Conservation (phyloP, 768 basidiomycete species). For the Leucocoprinus birnbaumii region DNA sequence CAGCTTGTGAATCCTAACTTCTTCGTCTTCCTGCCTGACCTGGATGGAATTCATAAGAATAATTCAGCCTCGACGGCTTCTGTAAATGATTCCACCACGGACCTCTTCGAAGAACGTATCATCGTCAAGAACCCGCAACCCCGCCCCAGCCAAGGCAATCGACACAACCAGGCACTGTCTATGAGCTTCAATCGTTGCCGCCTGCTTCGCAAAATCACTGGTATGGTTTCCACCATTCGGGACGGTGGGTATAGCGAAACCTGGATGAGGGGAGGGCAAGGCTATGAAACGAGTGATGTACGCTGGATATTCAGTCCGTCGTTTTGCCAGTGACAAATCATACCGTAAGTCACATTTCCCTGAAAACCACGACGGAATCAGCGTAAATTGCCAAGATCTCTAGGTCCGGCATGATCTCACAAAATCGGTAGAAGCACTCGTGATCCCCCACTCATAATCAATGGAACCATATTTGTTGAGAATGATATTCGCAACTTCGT, state of each 20-base stretch:
- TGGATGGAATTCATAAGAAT: constrained; percentile 37
- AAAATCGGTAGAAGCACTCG: constrained; percentile 78
- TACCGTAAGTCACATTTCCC: constrained; percentile 80
- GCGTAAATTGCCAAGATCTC: not conserved
- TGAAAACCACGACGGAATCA: constrained; percentile 20
- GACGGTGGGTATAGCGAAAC: constrained; percentile 77
- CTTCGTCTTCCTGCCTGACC: constrained; percentile 40
- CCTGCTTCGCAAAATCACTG: constrained; percentile 56
- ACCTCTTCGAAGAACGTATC: constrained; percentile 60
- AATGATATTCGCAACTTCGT: constrained; percentile 61
- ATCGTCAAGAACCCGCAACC: constrained; percentile 68
- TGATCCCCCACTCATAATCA: constrained; percentile 66
- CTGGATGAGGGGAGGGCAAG: constrained; percentile 71
- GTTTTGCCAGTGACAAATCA: not conserved
- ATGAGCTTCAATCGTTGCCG: constrained; percentile 59
- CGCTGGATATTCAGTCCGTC: not conserved
- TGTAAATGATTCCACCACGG: not conserved
- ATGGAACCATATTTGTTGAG: constrained; percentile 58
- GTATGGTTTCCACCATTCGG: constrained; percentile 79
- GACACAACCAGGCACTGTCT: constrained; percentile 63
- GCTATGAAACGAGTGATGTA: constrained; percentile 24
- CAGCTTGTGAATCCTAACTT: not conserved
- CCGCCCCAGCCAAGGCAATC: constrained; percentile 69
- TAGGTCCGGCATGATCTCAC: constrained; percentile 46
- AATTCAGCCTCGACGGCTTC: not conserved